Conservation (phyloP, 345 rosid genomes). For the Durio zibethinus region DNA sequence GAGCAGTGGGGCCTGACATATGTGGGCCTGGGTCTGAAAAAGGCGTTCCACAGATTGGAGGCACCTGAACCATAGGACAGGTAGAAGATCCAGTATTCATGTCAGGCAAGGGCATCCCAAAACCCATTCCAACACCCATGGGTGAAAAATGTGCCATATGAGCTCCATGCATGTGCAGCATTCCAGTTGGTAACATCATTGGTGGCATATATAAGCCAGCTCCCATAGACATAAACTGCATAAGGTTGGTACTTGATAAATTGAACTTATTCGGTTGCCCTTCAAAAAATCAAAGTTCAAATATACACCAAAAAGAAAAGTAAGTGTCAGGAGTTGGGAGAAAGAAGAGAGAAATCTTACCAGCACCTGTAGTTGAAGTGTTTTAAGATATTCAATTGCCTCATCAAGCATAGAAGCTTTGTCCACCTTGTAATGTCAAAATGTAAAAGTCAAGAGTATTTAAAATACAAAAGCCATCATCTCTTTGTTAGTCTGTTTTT, state of each 20-base stretch:
- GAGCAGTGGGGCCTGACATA: constrained; percentile 29
- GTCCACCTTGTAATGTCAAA: constrained; percentile 59
- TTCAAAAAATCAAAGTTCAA: constrained; percentile 9
- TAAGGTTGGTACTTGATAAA: constrained; percentile 10
- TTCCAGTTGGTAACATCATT: constrained; percentile 64
- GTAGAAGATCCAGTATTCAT: constrained; percentile 40
- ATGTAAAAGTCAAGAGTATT: constrained; percentile 17
- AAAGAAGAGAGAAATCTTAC: constrained; percentile 29
- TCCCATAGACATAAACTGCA: constrained; percentile 85
- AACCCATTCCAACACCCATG: constrained; percentile 58
- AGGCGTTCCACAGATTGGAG: constrained; percentile 49
- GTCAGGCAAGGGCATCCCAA: constrained; percentile 59
- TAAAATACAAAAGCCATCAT: constrained; percentile 4
- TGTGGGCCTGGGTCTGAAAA: constrained; percentile 43
- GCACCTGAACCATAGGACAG: constrained; percentile 44
- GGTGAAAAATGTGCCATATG: constrained; percentile 48
- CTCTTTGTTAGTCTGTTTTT: constrained; percentile 7
- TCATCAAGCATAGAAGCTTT: constrained; percentile 97
- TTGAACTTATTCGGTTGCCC: constrained; percentile 6
- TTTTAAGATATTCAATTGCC: constrained; percentile 87
- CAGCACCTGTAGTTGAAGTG: constrained; percentile 90
- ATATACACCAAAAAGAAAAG: neutral
- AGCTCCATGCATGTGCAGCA: constrained; percentile 64
- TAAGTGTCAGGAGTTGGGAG: neutral
- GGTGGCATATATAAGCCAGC: constrained; percentile 74